phyloP scores from a whole-genome alignment of 2,329 filamentous ascomycete species.

The Stemphylium lycopersici region DNA sequence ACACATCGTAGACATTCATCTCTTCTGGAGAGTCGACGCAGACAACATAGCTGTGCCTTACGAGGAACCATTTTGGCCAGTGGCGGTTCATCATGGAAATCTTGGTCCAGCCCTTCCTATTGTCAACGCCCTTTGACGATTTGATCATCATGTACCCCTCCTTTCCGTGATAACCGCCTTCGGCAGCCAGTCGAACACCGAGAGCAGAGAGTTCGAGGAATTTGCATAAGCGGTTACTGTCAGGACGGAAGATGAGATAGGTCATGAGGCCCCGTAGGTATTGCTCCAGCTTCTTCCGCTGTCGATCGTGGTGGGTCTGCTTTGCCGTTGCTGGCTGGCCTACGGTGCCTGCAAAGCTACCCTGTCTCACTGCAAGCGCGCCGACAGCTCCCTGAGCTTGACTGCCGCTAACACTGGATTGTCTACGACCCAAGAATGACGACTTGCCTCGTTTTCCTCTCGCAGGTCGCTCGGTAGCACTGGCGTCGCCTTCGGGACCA shows the following conservation, averaged over 20 bases:
- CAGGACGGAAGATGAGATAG: slow-evolving; percentile 94
- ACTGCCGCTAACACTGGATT: slow-evolving; percentile 58
- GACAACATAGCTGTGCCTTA: slow-evolving; percentile 96
- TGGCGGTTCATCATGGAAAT: slow-evolving; percentile 80
- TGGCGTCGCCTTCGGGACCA: slow-evolving; percentile 68
- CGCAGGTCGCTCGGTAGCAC: slow-evolving; percentile 68
- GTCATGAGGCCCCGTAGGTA: slow-evolving; percentile 94
- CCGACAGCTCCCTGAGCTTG: slow-evolving; percentile 30
- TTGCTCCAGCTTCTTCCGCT: slow-evolving; percentile 82
- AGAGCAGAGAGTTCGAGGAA: slow-evolving; percentile 95
- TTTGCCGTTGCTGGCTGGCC: slow-evolving; percentile 49
- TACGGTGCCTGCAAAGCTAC: slow-evolving; percentile 51
- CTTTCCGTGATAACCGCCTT: slow-evolving; percentile 97
- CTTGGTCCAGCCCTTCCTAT: slow-evolving; percentile 79
- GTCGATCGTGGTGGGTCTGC: slow-evolving; percentile 74
- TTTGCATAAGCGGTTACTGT: slow-evolving; percentile 94
- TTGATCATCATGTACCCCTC: slow-evolving; percentile 94
- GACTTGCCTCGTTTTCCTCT: slow-evolving; percentile 61
- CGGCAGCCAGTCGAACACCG: slow-evolving; percentile 89
- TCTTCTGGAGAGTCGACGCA: slow-evolving; percentile 98
- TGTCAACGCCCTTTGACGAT: slow-evolving; percentile 86
- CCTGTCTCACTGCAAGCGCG: slow-evolving; percentile 36
- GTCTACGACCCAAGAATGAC: slow-evolving; percentile 65
- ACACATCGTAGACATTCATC: slow-evolving; percentile 98
- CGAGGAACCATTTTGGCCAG: slow-evolving; percentile 94